Conservation (phyloP, 768 basidiomycete genomes). For the Steccherinum ochraceum region DNA sequence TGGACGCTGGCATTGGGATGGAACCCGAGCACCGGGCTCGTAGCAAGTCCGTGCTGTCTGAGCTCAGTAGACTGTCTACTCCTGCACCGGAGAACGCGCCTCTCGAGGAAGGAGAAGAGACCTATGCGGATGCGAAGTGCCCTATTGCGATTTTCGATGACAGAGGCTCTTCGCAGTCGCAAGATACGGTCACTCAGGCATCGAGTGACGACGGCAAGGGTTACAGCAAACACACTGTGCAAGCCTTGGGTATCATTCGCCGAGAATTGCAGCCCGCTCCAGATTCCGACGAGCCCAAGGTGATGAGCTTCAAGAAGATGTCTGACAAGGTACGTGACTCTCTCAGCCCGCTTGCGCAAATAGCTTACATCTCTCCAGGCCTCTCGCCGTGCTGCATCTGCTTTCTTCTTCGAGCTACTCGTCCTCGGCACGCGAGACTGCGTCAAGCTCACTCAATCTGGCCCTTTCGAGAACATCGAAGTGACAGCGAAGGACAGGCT, state of each 20-base stretch:
- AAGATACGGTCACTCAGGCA: constrained; percentile 40
- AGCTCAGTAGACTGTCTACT: constrained; percentile 48
- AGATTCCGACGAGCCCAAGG: constrained; percentile 42
- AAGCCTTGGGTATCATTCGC: constrained; percentile 72
- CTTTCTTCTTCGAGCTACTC: constrained; percentile 97
- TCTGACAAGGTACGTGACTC: constrained; percentile 57
- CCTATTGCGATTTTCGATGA: constrained; percentile 80
- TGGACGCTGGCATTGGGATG: constrained; percentile 26
- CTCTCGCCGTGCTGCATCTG: constrained; percentile 84
- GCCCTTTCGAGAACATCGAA: constrained; percentile 82
- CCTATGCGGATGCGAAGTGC: constrained; percentile 64
- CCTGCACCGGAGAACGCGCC: constrained; percentile 48
- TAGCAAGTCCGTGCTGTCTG: constrained; percentile 47
- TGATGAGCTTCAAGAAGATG: constrained; percentile 72
- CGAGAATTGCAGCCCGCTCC: constrained; percentile 56
- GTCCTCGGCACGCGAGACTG: constrained; percentile 93
- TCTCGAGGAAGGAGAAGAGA: constrained; percentile 55
- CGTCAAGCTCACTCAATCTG: constrained; percentile 68
- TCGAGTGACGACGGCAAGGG: constrained; percentile 56
- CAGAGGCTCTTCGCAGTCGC: constrained; percentile 41
- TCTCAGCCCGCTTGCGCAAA: neutral
- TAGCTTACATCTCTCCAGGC: constrained; percentile 42
- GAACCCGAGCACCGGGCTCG: constrained; percentile 21
- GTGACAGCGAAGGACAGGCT: constrained; percentile 76
- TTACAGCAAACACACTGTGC: constrained; percentile 86